Conservation (phyloP, 1,139 yeast genomes). For the Candida frijolesensis region DNA sequence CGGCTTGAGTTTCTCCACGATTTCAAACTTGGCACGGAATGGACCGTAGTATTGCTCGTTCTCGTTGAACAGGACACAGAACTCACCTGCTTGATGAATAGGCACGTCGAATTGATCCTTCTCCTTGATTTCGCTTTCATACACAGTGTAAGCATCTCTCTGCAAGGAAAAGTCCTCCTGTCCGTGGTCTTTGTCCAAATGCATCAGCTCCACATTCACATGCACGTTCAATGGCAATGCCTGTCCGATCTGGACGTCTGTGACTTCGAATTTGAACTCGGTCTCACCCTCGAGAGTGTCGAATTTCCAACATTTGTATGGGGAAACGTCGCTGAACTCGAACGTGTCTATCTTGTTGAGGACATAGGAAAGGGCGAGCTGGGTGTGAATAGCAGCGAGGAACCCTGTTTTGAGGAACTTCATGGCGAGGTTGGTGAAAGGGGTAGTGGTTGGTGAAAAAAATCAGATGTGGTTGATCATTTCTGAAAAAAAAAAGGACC, state of each 20-base stretch:
- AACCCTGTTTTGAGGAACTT: not conserved
- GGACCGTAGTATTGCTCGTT: not conserved
- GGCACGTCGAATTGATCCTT: not conserved
- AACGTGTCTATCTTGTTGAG: not conserved
- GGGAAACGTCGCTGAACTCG: not conserved
- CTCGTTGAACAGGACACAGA: slow-evolving; percentile 5
- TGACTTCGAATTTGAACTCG: not conserved
- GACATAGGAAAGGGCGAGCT: not conserved
- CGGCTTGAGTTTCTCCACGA: slow-evolving; percentile 1
- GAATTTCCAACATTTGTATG: slow-evolving; percentile 2
- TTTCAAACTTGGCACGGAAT: not conserved
- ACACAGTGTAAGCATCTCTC: not conserved
- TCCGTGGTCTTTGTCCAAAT: slow-evolving; percentile 4
- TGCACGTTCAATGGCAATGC: slow-evolving; percentile 4
- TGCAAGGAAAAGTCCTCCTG: not conserved
- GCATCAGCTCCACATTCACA: slow-evolving; percentile 1
- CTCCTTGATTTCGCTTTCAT: not conserved
- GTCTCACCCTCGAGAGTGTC: not conserved
- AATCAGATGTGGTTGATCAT: too few species aligned
- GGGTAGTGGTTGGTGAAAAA: not conserved
- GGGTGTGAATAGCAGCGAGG: not conserved
- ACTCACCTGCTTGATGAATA: not conserved
- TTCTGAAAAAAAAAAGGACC: not conserved
- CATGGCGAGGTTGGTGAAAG: not conserved
- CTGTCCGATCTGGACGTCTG: not conserved